Evolutionary conservation across 768 basidiomycete species (phyloP), one percentile per base, ranked within the genome.

Genomic region (Pleurotus cornucopiae): DNA sequence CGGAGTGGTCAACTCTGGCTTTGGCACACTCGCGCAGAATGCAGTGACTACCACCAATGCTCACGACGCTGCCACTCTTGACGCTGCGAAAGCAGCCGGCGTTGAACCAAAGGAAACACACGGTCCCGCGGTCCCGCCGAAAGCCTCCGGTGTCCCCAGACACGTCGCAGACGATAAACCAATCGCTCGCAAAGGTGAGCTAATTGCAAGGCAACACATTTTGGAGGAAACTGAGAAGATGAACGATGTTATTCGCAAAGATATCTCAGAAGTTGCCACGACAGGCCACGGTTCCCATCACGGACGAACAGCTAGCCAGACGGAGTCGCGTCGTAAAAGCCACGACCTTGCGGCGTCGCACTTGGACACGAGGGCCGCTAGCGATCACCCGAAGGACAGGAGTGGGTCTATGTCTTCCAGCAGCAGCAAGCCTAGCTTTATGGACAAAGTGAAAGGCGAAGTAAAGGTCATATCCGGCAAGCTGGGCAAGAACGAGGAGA

Each of bases 361-460:
- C 30, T 9, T 7, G 30, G 30, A 34, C 30, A 34, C 30, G 30
- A 44, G 13, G n/a, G n/a, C 6, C 3, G 41, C n/a, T 23, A 12
- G 25, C 18, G 51, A 23, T 7, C 37, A 53, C 11, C 6, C 9
- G 37, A 53, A 20, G 51, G 39, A 53, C 3, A 16, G 23, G 21
- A 40, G 37, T 5, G 39, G 5, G 3, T 53, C 51, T 3, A 5
- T 25, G 51, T 53, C 58, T 9, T 23, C 39, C 6, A 60, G 58
- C 21, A 49, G 55, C 23, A 45, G 59, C 46, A 71, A 65, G 47
- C 59, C 63, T 14, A 65, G 59, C 21, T 68, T 75, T 38, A 65
- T 75, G 57, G 61, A 70, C 51, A 74, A 69, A 63, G 44, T 76
- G 16, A 73, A 71, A 60, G 75, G 74, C 5, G 74, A 76, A 62